Evolutionary conservation across 192 early-diverging fungal genomes (phyloP), one percentile per base, ranked within the genome.

Genomic region (Polychytrium aggregatum): DNA sequence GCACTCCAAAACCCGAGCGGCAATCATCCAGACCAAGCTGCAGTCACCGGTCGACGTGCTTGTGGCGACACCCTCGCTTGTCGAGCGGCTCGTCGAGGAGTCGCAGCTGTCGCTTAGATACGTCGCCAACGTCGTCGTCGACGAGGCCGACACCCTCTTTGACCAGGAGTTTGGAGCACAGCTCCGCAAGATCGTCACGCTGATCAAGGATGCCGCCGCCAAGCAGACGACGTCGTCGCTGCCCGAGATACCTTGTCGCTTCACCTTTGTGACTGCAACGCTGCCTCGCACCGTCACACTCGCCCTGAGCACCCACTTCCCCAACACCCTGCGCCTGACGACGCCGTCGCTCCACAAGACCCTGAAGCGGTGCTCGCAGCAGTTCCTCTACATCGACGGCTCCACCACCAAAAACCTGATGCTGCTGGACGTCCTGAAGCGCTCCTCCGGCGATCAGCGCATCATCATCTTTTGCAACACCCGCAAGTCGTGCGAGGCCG

Each of bases 81-180:
- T 92, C 22, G 47, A 68, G 14, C 64, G 75, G 11, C 74, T 83
- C 49, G 13, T 71, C 3, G 54, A 68, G 9, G 57, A 80, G 21
- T 56, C 63, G 13, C 48, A 64, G 4, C n/a, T 97, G 10, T 68
- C 72, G n/a, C 64, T 90, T 0, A 57, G 65, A 3, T 71, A 78
- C 10, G 60, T 84, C 10, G 61, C 60, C 1, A 73, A 84, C 44
- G 45, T 97, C 2, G 80, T 94, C 1, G 75, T 97, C 6, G 93
- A 97, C 62, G 93, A 97, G 69, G 88, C 88, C 0, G 93, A 97
- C 61, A 85, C 90, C 0, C 66, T 97, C 69, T 86, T 96, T 67
- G 88, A 86, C 60, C 62, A 74, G 31, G 80, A 81, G 38, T 92
- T 88, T 59, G 74, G 69, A 25, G 60, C 77, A 3, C 86, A 87